These are phyloP conservation scores for Chaetomiaceae sp. DNA, from an alignment of 2,329 filamentous ascomycete genomes.

Conservation along the genomic window DNA sequence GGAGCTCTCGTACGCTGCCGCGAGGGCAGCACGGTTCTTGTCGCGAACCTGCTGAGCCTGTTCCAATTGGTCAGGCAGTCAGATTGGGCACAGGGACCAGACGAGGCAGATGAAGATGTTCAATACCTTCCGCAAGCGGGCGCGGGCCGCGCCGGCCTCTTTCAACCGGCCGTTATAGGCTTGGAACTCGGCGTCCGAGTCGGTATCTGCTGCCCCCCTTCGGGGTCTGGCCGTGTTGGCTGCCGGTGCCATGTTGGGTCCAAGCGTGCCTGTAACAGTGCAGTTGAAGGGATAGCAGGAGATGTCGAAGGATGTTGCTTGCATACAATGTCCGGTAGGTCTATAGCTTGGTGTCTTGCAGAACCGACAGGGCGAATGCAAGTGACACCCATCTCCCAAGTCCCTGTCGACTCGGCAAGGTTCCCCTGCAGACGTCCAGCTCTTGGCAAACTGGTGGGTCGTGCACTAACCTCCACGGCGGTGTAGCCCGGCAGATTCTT, in stretches of 20 bases:
- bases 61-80: background rate
- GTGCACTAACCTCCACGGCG: constrained; percentile 8
- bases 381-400: too few relatives aligned
- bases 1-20: constrained; percentile 10
- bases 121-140: constrained; percentile 17
- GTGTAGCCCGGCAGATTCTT: constrained; percentile 18
- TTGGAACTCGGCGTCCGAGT: constrained; percentile 17
- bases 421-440: too few relatives aligned
- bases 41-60: constrained; percentile 20
- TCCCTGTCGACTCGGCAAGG: too few relatives aligned
- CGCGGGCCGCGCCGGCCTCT: constrained; percentile 18
- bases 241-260: constrained; percentile 15
- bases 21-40: constrained; percentile 16
- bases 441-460: constrained; percentile 4
- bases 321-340: constrained; percentile 1
- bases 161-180: constrained; percentile 16
- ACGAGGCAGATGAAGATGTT: background rate
- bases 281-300: too few relatives aligned
- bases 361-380: constrained; percentile 3
- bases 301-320: too few relatives aligned
- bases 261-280: too few relatives aligned
- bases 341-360: too few relatives aligned
- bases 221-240: constrained; percentile 14
- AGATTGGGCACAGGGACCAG: background rate
- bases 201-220: constrained; percentile 6